These are phyloP conservation scores for Phytophthora sp. DNA, from an alignment of 352 stramenopile species.

Conservation along the genomic window DNA sequence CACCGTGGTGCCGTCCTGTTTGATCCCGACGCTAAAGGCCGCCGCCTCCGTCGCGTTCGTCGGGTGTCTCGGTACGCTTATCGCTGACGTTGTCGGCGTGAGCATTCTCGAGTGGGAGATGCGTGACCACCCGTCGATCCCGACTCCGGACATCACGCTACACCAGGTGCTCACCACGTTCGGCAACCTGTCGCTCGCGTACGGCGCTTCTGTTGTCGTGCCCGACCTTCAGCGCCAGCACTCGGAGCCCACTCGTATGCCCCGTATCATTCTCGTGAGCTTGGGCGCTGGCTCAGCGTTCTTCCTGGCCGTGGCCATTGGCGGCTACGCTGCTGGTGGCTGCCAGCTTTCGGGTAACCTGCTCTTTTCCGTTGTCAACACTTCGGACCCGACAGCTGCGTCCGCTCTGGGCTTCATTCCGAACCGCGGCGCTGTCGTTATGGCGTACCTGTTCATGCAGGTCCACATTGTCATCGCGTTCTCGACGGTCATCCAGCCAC, in stretches of 20 bases:
- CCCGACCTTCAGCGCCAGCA: slow-evolving; percentile 47
- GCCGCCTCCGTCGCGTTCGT: slow-evolving; percentile 33
- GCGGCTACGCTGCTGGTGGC: slow-evolving; percentile 44
- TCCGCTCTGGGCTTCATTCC: slow-evolving; percentile 35
- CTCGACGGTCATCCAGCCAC: slow-evolving; percentile 47
- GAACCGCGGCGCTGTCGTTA: slow-evolving; percentile 37
- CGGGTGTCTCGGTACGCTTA: slow-evolving; percentile 40
- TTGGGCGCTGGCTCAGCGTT: slow-evolving; percentile 45
- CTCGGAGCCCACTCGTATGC: slow-evolving; percentile 54
- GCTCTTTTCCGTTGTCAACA: slow-evolving; percentile 45
- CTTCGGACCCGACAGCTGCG: slow-evolving; percentile 22
- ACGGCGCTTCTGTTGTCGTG: slow-evolving; percentile 42
- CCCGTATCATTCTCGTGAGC: slow-evolving; percentile 47
- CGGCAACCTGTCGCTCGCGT: slow-evolving; percentile 46
- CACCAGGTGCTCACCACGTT: slow-evolving; percentile 42
- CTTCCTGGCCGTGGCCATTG: slow-evolving; percentile 48
- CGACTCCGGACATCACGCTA: slow-evolving; percentile 37
- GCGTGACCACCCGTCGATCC: slow-evolving; percentile 35
- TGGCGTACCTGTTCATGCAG: slow-evolving; percentile 50
- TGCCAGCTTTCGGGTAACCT: slow-evolving; percentile 50
- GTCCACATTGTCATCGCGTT: slow-evolving; percentile 55
- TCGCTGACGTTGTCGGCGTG: slow-evolving; percentile 40
- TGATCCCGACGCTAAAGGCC: slow-evolving; percentile 43
- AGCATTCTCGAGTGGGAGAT: slow-evolving; percentile 40
- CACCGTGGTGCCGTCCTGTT: slow-evolving; percentile 34